Evolutionary conservation across 345 rosid genomes (phyloP), one percentile per base, ranked within the genome.

Genomic region (Lagerstroemia speciosa): DNA sequence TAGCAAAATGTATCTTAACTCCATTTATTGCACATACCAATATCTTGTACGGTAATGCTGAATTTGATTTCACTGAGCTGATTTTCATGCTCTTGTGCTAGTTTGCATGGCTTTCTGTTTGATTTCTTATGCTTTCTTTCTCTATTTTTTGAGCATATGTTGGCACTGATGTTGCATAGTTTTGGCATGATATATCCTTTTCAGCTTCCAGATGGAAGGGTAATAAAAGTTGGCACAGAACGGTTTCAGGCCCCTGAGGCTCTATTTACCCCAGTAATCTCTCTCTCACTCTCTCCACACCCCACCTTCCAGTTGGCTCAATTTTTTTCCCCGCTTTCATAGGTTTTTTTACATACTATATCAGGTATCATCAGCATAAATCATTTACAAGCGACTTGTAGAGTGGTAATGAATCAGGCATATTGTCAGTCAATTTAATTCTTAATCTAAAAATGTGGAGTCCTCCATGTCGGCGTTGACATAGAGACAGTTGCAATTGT

Each of bases 191-290:
- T 50, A 66, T 67, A 10, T 57, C 62, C 62, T 72, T 58, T 79
- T 68, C 87, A 94, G 97, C 90, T 94, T 69, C 99, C 99, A 75
- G 99, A 94, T 83, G 97, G 97, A 71, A 85, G 97, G 73, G 81
- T 87, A 67, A 88, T 94, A 73, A 91, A 94, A 86, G 96, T 91
- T 69, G 97, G 99, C 69, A 94, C 99, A n/a, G 99, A 94, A 84
- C 78, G 99, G 73, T 94, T 94, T 77, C 97, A 94, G 75, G 97
- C 99, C 67, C 96, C 99, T 52, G 97, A 94, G 82, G 99, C 99
- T 43, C 91, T 94, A 61, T 94, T 94, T 70, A 88, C 99, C n/a
- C 99, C 97, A 31, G 99, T 93, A 78, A 80, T 87, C 15, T 24
- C 65, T 65, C 17, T 65, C 52, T 65, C 41, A 26, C 30, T 64